Conservation (phyloP, 805 yeast genomes). For the Starmerella stellata region DNA sequence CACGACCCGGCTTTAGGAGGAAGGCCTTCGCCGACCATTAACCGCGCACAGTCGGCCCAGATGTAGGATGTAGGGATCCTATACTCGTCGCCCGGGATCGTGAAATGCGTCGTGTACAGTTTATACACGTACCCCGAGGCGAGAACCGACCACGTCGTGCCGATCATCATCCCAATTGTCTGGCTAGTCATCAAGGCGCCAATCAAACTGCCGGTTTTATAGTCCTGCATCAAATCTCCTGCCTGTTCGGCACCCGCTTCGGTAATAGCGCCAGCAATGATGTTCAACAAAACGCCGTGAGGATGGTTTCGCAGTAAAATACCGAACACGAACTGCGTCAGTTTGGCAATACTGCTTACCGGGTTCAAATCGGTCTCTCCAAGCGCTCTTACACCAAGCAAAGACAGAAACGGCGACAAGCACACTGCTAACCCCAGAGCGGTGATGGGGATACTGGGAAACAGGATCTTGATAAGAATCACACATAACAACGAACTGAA, state of each 20-base stretch:
- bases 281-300: constrained; percentile 63
- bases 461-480: constrained; percentile 43
- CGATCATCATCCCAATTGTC: constrained; percentile 74
- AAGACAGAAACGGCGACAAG: constrained; percentile 59
- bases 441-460: constrained; percentile 50
- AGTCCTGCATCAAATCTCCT: constrained; percentile 93
- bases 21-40: constrained; percentile 77
- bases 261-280: constrained; percentile 91
- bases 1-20: constrained; percentile 61
- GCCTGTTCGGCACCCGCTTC: constrained; percentile 99
- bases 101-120: constrained; percentile 63
- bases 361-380: constrained; percentile 97
- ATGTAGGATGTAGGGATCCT: constrained; percentile 88
- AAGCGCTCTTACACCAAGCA: constrained; percentile 78
- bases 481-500: constrained; percentile 53
- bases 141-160: constrained; percentile 68
- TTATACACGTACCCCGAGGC: constrained; percentile 68
- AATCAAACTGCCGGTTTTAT: constrained; percentile 78
- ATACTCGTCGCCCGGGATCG: constrained; percentile 64
- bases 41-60: constrained; percentile 90
- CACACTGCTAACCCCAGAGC: constrained; percentile 50
- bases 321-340: constrained; percentile 80
- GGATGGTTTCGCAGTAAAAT: constrained; percentile 62
- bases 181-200: constrained; percentile 91
- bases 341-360: constrained; percentile 87